Conservation (phyloP, 345 rosid species). For the Carallia pectinifolia region DNA sequence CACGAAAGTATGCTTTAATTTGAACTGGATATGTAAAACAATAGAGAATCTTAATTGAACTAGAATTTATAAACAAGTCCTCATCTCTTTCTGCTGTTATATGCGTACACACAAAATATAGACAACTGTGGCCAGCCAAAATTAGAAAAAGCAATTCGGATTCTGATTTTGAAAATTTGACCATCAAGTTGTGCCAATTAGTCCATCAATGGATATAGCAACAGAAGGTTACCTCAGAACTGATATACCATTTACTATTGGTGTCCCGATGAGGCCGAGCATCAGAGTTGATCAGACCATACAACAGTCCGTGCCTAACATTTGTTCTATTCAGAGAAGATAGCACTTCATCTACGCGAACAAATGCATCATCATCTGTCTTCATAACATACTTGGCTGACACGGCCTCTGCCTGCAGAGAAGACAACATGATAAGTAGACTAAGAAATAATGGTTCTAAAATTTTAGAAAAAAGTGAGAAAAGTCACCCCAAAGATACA, state of each 20-base stretch:
- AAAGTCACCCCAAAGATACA: conserved; percentile 81
- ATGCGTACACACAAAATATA: no score
- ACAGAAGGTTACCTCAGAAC: conserved; percentile 53
- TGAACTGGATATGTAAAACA: no score
- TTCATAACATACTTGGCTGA: conserved; percentile 86
- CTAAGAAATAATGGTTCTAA: not conserved
- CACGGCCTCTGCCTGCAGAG: conserved; percentile 62
- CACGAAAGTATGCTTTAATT: no score
- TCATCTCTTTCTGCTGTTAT: no score
- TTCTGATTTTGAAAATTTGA: not conserved
- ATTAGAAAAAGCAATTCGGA: not conserved
- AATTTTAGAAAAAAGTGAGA: not conserved
- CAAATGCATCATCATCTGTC: conserved; percentile 96
- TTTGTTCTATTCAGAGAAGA: conserved; percentile 55
- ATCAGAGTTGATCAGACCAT: conserved; percentile 78
- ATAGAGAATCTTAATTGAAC: no score
- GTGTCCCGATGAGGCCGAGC: conserved; percentile 71
- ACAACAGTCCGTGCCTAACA: conserved; percentile 58
- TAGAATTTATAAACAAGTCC: no score
- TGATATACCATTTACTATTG: conserved; percentile 90
- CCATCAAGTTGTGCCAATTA: not conserved
- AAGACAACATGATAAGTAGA: conserved; percentile 15
- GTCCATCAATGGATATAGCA: not conserved
- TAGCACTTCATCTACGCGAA: conserved; percentile 83
- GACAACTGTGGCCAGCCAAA: not conserved